Base-by-base conservation (phyloP, 352 stramenopile genomes). In the Peronospora tabacina region DNA sequence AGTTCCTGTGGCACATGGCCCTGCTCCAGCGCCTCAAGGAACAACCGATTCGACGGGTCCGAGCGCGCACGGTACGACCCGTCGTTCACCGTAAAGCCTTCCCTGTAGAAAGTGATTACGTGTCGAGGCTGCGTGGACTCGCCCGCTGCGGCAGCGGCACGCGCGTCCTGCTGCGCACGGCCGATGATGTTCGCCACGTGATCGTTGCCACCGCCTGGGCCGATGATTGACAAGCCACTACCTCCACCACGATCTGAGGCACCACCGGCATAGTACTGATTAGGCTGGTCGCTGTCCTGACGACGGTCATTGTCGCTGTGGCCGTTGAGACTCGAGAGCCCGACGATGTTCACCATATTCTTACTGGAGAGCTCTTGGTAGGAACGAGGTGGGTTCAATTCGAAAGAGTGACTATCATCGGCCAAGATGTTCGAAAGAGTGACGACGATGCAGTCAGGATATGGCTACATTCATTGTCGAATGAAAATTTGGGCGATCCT, bases 41-140 rank as follows among this genome's bases (percentile, higher is more conserved):
- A 92, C 49, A 72, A 63, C 7, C 78, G 76, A 56, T 92, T 92
- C 30, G 52, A 71, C 13, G 76, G 64, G 35, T 92, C 82, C 13
- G 71, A 65, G 28, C 82, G 78, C 35, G 62, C 63, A 22, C 82
- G 74, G 52, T 92, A 92, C n/a, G 78, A 66, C 0, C 82, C 82
- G 32, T 87, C 72, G 33, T 92, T 76, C 4, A 92, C 82, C 0
- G 76, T 90, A 55, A 92, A 92, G n/a, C 82, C 82, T 15, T 89
- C 77, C 28, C 78, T 70, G 55, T 90, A 92, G 61, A 92, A 92
- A 2, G 82, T 92, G 54, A 92, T 89, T 12, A 86, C 59, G 55
- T 90, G 76, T 37, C 70, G 62, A 22, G 60, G 66, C 44, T 73
- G 47, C 4, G 39, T 58, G 1, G 61, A 50, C 5, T 52, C 35